These are phyloP conservation scores for Herpetomonas muscarum DNA, from an alignment of 208 protist species.

Conservation along the genomic window DNA sequence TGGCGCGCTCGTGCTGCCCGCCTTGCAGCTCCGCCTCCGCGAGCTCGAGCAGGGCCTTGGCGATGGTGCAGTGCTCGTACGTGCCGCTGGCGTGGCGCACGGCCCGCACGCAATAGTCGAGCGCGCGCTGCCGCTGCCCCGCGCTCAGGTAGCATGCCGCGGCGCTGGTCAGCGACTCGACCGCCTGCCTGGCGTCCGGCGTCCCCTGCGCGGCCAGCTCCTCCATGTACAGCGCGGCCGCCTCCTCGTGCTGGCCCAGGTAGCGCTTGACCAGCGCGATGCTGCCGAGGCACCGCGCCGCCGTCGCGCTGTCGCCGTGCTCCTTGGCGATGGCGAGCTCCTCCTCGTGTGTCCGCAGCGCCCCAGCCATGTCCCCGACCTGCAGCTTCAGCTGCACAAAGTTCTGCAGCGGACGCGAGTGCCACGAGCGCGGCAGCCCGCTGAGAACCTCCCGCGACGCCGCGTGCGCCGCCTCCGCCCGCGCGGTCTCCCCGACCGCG, in stretches of 20 bases:
- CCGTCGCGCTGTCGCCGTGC: conserved; percentile 23
- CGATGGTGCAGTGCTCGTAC: conserved; percentile 27
- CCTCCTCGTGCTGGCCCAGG: conserved; percentile 29
- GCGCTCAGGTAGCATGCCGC: conserved; percentile 27
- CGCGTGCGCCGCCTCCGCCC: conserved; percentile 18
- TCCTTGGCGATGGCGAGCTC: conserved; percentile 42
- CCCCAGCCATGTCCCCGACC: conserved; percentile 40
- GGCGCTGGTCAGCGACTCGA: conserved; percentile 47
- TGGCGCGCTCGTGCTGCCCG: conserved; percentile 13
- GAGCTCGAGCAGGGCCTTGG: conserved; percentile 44
- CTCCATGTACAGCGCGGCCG: conserved; percentile 36
- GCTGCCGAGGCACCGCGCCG: conserved; percentile 33
- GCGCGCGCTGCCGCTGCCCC: conserved; percentile 30
- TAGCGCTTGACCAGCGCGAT: conserved; percentile 43
- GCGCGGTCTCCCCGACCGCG: conserved; percentile 28
- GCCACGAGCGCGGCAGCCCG: conserved; percentile 22
- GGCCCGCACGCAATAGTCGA: conserved; percentile 14
- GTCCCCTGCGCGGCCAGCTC: conserved; percentile 25
- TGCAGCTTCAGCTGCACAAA: conserved; percentile 49
- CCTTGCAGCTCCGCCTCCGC: conserved; percentile 36
- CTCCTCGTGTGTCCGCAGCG: conserved; percentile 29
- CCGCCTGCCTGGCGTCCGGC: conserved; percentile 36
- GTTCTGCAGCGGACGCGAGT: conserved; percentile 45
- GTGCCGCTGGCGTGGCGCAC: conserved; percentile 14
- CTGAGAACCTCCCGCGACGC: conserved; percentile 20